These are phyloP conservation scores for Cicer pinnatifidum DNA, from an alignment of 306 rosid genomes.

Conservation along the genomic window DNA sequence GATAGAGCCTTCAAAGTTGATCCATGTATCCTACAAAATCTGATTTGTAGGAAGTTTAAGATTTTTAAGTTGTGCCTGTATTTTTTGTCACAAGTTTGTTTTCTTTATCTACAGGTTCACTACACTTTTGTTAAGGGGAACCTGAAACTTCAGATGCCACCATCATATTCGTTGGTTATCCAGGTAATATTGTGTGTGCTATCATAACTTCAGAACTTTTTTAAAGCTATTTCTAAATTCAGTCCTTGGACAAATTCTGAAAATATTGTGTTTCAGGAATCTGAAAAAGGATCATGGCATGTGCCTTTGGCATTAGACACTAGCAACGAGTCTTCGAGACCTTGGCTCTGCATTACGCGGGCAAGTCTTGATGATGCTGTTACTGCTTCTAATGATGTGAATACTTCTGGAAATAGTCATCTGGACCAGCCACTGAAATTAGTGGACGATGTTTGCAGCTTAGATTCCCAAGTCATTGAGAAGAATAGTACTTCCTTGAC, in stretches of 20 bases:
- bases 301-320: constrained; percentile 58
- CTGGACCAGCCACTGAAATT: constrained; percentile 36
- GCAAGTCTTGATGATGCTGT: constrained; percentile 39
- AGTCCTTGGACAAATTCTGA: constrained; percentile 29
- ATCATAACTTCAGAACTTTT: neutral
- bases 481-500: constrained; percentile 40
- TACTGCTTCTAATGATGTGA: constrained; percentile 35
- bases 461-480: constrained; percentile 44
- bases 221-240: constrained; percentile 9
- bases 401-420: constrained; percentile 42
- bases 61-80: constrained; percentile 2
- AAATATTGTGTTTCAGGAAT: constrained; percentile 65
- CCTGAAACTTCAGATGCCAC: constrained; percentile 78
- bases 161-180: constrained; percentile 75
- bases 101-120: constrained; percentile 58
- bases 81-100: constrained; percentile 9
- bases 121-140: constrained; percentile 81
- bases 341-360: constrained; percentile 85
- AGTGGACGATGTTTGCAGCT: constrained; percentile 8
- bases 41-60: constrained; percentile 14
- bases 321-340: constrained; percentile 49
- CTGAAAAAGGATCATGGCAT: constrained; percentile 85
- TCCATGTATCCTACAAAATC: constrained; percentile 1
- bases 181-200: constrained; percentile 62
- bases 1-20: constrained; percentile 9